Evolutionary conservation across 2,329 filamentous ascomycete species (phyloP).

Genomic region (Trichoderma sp.): DNA sequence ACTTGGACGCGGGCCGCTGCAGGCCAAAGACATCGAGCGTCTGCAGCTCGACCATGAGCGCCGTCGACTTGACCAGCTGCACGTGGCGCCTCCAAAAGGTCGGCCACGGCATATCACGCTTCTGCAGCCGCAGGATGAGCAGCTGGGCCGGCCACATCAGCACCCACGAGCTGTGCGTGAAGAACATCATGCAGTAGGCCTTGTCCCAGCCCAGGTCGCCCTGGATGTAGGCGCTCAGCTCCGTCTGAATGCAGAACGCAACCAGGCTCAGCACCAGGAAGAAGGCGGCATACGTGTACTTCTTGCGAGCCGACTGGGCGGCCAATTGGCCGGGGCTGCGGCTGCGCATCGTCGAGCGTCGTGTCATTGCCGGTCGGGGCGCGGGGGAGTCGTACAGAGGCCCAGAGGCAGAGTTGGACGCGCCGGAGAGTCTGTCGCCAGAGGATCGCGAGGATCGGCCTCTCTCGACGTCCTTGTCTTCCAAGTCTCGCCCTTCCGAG

Average conservation of each 20-base stretch:
- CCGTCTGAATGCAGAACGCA: constrained; percentile 90
- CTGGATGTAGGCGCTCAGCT: constrained; percentile 93
- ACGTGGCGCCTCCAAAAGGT: constrained; percentile 74
- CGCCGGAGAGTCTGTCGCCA: constrained; percentile 19
- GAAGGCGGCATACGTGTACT: constrained; percentile 82
- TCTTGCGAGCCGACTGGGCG: constrained; percentile 59
- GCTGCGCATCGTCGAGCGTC: constrained; percentile 70
- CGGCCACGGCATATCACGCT: constrained; percentile 73
- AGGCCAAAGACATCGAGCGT: constrained; percentile 63
- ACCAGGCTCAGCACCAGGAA: constrained; percentile 82
- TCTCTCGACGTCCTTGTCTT: constrained; percentile 21
- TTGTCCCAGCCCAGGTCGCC: constrained; percentile 92
- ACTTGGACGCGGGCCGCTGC: constrained; percentile 32
- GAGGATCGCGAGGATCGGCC: constrained; percentile 18
- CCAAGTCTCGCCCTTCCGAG: constrained; percentile 30
- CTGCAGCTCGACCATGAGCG: constrained; percentile 81
- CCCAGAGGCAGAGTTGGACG: constrained; percentile 22
- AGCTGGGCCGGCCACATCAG: constrained; percentile 87
- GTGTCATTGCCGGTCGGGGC: constrained; percentile 32
- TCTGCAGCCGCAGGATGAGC: constrained; percentile 73
- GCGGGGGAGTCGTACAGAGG: constrained; percentile 23
- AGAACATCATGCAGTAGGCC: constrained; percentile 98
- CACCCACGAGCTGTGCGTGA: constrained; percentile 93
- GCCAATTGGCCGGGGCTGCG: constrained; percentile 61
- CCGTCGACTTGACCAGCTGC: constrained; percentile 51